Percentiles rank a stretch among this genome's conserved stretches.
Evolutionary conservation across 768 basidiomycete species (phyloP).

Genomic region (Phlegmacium glaucopus): DNA sequence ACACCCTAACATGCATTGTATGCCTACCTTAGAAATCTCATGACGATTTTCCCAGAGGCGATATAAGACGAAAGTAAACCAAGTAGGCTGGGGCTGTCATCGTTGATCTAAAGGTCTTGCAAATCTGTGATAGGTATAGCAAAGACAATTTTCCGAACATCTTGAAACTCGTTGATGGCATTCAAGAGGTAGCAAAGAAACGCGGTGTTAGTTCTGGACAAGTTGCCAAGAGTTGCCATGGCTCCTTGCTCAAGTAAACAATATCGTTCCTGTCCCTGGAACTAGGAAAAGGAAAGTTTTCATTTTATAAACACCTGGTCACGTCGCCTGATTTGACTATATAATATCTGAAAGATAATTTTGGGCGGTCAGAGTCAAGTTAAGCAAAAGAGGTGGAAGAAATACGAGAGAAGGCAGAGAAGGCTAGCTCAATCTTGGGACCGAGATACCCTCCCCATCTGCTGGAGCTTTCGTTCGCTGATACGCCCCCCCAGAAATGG

Average conservation of each 20-base stretch:
- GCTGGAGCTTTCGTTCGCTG: too few species aligned
- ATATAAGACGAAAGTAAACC: constrained; percentile 36
- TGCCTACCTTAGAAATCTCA: constrained; percentile 36
- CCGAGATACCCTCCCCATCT: too few species aligned
- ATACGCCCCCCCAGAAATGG: too few species aligned
- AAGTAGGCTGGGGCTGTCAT: constrained; percentile 3
- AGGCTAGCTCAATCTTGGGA: too few species aligned
- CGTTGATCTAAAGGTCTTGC: background rate
- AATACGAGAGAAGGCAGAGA: too few species aligned
- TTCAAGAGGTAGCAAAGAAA: constrained; percentile 33
- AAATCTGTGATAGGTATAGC: constrained; percentile 16
- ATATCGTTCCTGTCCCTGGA: constrained; percentile 45
- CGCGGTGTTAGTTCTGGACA: constrained; percentile 42
- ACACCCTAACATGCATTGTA: background rate
- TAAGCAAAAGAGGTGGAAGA: constrained; percentile 32
- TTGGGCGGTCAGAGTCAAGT: constrained; percentile 27
- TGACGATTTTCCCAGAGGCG: constrained; percentile 34
- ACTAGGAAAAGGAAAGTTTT: constrained; percentile 35
- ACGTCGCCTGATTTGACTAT: background rate
- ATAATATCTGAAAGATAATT: constrained; percentile 42
- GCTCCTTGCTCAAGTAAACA: constrained; percentile 42
- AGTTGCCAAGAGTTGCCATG: constrained; percentile 44
- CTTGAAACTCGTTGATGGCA: too few species aligned
- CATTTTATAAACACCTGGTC: background rate
- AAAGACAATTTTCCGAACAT: constrained; percentile 45